Percentiles rank a stretch among this genome's conserved stretches.
These are phyloP conservation scores for Jaltomata sinuosa DNA, from an alignment of 257 asterid species.

Conservation along the genomic window DNA sequence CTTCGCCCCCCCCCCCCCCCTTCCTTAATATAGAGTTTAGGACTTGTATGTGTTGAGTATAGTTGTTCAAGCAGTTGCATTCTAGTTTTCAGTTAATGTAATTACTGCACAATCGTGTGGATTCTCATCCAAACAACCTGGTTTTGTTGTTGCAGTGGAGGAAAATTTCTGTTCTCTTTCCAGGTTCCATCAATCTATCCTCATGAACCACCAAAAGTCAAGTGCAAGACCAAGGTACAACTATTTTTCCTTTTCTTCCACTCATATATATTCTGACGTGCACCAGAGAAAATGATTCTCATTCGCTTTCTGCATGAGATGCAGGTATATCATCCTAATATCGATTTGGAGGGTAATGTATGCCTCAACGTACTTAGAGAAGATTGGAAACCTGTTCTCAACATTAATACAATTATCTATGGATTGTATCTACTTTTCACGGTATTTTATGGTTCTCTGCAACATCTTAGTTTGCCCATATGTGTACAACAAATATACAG, in stretches of 20 bases:
- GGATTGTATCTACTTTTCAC: conserved; percentile 58
- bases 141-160: conserved; percentile 18
- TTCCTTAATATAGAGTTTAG: neutral
- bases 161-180: conserved; percentile 23
- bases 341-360: conserved; percentile 85
- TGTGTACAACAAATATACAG: neutral
- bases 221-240: conserved; percentile 33
- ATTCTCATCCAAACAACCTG: neutral
- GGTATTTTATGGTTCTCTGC: conserved; percentile 26
- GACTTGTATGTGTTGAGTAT: neutral
- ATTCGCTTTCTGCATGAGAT: neutral
- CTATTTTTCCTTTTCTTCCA: neutral
- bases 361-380: conserved; percentile 54
- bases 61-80: neutral
- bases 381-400: conserved; percentile 45
- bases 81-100: neutral
- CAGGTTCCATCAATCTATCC: conserved; percentile 26
- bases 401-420: conserved; percentile 28
- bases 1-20: neutral
- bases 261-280: neutral
- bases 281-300: neutral
- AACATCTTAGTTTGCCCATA: neutral
- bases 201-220: conserved; percentile 30
- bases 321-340: conserved; percentile 92
- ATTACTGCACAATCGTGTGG: neutral